Evolutionary conservation across 495 filamentous ascomycete genomes (phyloP).

Genomic region (Aspergillus mulundensis): DNA sequence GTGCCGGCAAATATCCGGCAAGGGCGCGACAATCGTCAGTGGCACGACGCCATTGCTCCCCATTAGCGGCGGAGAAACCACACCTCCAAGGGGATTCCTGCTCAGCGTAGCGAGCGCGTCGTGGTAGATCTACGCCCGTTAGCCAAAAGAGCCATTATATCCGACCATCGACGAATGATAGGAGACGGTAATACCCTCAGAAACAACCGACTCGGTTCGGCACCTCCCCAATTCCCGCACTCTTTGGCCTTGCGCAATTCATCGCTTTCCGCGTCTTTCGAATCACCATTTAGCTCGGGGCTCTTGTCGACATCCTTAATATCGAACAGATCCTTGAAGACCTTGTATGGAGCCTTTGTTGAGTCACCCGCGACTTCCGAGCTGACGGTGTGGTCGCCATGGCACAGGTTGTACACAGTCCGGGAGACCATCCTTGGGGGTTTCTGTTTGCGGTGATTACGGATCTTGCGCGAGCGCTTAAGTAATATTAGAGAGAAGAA

Average conservation of each 20-base stretch:
- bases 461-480: neutral
- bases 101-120: slow-evolving; percentile 61
- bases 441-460: neutral
- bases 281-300: slow-evolving; percentile 32
- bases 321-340: slow-evolving; percentile 52
- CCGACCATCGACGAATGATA: neutral
- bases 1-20: slow-evolving; percentile 68
- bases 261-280: slow-evolving; percentile 33
- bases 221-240: slow-evolving; percentile 66
- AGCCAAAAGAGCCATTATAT: neutral
- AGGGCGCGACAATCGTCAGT: slow-evolving; percentile 62
- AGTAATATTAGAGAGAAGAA: neutral
- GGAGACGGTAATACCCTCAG: slow-evolving; percentile 39
- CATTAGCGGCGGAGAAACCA: slow-evolving; percentile 68
- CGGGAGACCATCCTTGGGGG: slow-evolving; percentile 20
- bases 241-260: slow-evolving; percentile 32
- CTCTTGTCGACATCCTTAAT: slow-evolving; percentile 9
- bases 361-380: slow-evolving; percentile 53
- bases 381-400: slow-evolving; percentile 48
- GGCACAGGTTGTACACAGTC: slow-evolving; percentile 50
- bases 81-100: slow-evolving; percentile 48
- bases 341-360: slow-evolving; percentile 44
- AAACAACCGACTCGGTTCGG: slow-evolving; percentile 63
- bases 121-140: slow-evolving; percentile 52
- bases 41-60: slow-evolving; percentile 64